These are phyloP conservation scores for Anacardium occidentale DNA, from an alignment of 345 rosid genomes.

Conservation along the genomic window DNA sequence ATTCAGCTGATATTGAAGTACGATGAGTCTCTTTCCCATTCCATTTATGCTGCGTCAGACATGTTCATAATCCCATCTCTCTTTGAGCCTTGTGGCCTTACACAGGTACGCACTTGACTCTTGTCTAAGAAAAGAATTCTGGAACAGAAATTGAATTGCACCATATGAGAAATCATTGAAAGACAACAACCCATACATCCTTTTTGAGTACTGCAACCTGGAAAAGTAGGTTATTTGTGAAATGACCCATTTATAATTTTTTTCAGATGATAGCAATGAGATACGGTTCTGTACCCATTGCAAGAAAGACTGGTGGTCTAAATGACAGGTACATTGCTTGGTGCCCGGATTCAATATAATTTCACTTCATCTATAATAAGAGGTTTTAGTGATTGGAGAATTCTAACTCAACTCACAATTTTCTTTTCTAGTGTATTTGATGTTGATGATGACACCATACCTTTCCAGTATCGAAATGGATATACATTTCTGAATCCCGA, in stretches of 20 bases:
- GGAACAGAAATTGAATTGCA: background rate
- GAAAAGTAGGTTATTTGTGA: background rate
- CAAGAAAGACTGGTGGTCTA: constrained; percentile 87
- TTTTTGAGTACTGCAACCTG: constrained; percentile 10
- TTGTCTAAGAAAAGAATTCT: constrained; percentile 10
- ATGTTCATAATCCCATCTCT: constrained; percentile 91
- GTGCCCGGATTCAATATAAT: constrained; percentile 1
- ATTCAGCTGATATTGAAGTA: constrained; percentile 75
- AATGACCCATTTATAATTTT: background rate
- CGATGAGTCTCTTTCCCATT: constrained; percentile 84
- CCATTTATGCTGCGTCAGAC: constrained; percentile 87
- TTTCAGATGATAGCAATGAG: constrained; percentile 94
- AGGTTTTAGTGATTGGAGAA: constrained; percentile 14
- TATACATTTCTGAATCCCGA: constrained; percentile 68
- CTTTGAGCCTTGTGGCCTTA: constrained; percentile 98
- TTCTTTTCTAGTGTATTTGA: constrained; percentile 65
- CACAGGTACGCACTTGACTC: constrained; percentile 59
- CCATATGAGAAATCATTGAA: background rate
- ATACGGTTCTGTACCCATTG: constrained; percentile 85
- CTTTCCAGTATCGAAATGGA: constrained; percentile 65
- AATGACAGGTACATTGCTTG: constrained; percentile 68
- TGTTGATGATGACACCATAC: constrained; percentile 74
- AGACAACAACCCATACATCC: background rate
- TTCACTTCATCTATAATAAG: background rate
- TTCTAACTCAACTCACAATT: constrained; percentile 13